These are phyloP conservation scores for Baorangia bicolor DNA, from an alignment of 768 basidiomycete genomes.

Conservation along the genomic window DNA sequence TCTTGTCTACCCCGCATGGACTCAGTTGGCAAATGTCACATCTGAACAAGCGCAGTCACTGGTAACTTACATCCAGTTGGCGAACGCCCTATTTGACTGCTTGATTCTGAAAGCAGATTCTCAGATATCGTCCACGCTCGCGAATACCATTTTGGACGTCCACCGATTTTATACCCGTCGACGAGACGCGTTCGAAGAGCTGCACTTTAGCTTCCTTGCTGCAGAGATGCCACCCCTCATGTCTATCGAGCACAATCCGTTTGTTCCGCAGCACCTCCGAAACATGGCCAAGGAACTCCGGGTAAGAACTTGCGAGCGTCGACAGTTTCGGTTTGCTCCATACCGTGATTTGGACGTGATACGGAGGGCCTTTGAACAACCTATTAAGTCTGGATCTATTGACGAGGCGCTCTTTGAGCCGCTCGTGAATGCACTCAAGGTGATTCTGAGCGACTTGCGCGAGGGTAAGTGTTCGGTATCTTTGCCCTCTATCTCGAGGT, in stretches of 20 bases:
- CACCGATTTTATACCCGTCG: constrained; percentile 71
- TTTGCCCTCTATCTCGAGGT: neutral
- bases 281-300: constrained; percentile 52
- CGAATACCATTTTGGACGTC: constrained; percentile 57
- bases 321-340: constrained; percentile 72
- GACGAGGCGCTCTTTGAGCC: constrained; percentile 56
- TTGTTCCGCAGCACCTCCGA: constrained; percentile 51
- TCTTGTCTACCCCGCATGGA: constrained; percentile 79
- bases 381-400: constrained; percentile 48
- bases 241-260: constrained; percentile 60
- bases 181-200: constrained; percentile 62
- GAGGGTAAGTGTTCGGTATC: constrained; percentile 42
- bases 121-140: constrained; percentile 36
- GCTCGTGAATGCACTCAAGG: constrained; percentile 62
- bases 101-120: constrained; percentile 58
- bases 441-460: constrained; percentile 64
- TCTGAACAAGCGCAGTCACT: constrained; percentile 40
- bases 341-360: constrained; percentile 74
- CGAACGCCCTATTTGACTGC: constrained; percentile 59
- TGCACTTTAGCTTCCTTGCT: constrained; percentile 64
- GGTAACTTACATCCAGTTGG: constrained; percentile 55
- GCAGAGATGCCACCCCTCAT: constrained; percentile 68
- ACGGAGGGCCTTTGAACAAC: constrained; percentile 64
- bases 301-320: constrained; percentile 55
- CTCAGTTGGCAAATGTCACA: constrained; percentile 45